Conservation (phyloP, 1,284 basidiomycete species). For the Microbotryomycetes sp. region DNA sequence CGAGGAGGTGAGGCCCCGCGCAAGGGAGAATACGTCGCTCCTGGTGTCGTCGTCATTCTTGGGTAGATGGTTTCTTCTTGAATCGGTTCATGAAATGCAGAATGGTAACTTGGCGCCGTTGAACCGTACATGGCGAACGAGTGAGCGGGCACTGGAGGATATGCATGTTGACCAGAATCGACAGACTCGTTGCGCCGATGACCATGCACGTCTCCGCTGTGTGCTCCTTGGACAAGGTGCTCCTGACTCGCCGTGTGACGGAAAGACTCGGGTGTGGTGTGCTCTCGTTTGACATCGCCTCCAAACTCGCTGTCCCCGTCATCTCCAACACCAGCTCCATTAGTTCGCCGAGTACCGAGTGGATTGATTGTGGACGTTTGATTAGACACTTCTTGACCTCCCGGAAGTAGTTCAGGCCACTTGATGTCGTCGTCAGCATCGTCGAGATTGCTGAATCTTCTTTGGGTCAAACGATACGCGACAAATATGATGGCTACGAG, state of each 20-base stretch:
- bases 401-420: conserved; percentile 34
- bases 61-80: background rate
- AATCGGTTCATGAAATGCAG: background rate
- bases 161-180: background rate
- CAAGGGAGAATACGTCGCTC: background rate
- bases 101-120: background rate
- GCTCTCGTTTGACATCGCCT: background rate
- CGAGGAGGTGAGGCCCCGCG: background rate
- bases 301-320: conserved; percentile 22
- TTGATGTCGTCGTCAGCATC: conserved; percentile 32
- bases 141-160: background rate
- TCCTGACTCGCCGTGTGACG: conserved; percentile 15
- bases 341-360: conserved; percentile 30
- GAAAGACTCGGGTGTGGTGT: conserved; percentile 3
- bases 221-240: conserved; percentile 16
- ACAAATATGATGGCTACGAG: conserved; percentile 31
- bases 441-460: conserved; percentile 34
- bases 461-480: conserved; percentile 32
- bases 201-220: background rate
- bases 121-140: background rate
- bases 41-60: no score
- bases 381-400: conserved; percentile 23
- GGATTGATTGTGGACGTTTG: conserved; percentile 33
- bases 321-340: conserved; percentile 30
- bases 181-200: no score